These are phyloP conservation scores for Laburnicola sp. DNA, from an alignment of 2,329 filamentous ascomycete genomes.

Conservation along the genomic window DNA sequence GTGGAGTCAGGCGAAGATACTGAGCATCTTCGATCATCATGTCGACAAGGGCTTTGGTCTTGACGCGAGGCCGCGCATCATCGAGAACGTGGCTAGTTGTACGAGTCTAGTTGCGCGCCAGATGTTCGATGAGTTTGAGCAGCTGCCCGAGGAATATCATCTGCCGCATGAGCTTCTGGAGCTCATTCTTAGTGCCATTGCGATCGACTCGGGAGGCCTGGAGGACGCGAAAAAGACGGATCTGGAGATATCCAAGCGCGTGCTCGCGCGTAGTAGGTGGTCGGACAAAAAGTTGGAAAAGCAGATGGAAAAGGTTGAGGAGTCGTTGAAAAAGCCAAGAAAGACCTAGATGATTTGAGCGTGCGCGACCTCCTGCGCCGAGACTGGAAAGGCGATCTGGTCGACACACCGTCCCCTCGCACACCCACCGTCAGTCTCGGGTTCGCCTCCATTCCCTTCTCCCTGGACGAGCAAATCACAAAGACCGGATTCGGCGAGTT, in stretches of 20 bases:
- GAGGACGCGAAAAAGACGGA: constrained; percentile 47
- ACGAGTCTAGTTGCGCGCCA: constrained; percentile 52
- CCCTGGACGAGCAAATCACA: constrained; percentile 51
- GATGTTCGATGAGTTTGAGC: constrained; percentile 53
- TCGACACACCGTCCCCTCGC: constrained; percentile 52
- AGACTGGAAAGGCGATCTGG: constrained; percentile 55
- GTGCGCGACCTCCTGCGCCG: constrained; percentile 52
- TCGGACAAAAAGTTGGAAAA: constrained; percentile 43
- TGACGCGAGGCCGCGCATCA: constrained; percentile 49
- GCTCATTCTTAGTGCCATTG: constrained; percentile 52
- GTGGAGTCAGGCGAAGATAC: constrained; percentile 50
- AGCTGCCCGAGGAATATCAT: constrained; percentile 51
- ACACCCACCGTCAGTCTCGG: constrained; percentile 53
- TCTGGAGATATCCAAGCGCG: constrained; percentile 43
- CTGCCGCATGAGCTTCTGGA: constrained; percentile 55
- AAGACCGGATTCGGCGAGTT: constrained; percentile 53
- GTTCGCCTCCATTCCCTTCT: constrained; percentile 53
- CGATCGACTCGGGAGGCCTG: constrained; percentile 52
- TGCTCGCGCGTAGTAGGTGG: constrained; percentile 51
- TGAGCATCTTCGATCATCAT: constrained; percentile 54
- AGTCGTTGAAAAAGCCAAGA: constrained; percentile 49
- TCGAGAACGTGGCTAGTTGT: constrained; percentile 51
- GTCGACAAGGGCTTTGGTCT: constrained; percentile 48
- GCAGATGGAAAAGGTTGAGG: constrained; percentile 49
- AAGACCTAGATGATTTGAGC: constrained; percentile 47